Conservation (phyloP, 2,329 filamentous ascomycete genomes). For the Juglanconis juglandina region DNA sequence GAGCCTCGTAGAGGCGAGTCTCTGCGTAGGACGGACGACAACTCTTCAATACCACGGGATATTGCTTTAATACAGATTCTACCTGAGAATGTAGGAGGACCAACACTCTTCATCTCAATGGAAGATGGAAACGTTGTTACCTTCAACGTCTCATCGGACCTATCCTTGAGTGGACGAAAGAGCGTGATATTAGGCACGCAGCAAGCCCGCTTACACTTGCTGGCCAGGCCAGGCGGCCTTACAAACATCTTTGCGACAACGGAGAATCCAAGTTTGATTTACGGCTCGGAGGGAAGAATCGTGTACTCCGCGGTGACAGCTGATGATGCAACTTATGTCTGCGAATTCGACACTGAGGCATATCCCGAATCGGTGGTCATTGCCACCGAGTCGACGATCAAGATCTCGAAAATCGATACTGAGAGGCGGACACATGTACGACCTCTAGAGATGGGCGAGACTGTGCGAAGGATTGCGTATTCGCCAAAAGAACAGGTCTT, state of each 20-base stretch:
- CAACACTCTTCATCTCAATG: slow-evolving; percentile 84
- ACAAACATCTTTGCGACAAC: slow-evolving; percentile 89
- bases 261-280: slow-evolving; percentile 91
- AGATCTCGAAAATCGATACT: slow-evolving; percentile 76
- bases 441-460: slow-evolving; percentile 73
- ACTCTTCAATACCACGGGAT: slow-evolving; percentile 76
- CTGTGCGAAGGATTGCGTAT: slow-evolving; percentile 82
- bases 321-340: slow-evolving; percentile 77
- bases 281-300: slow-evolving; percentile 80
- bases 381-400: slow-evolving; percentile 71
- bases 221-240: slow-evolving; percentile 65
- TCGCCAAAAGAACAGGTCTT: slow-evolving; percentile 76
- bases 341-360: slow-evolving; percentile 74
- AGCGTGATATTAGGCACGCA: slow-evolving; percentile 82
- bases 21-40: slow-evolving; percentile 58
- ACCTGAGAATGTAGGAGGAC: slow-evolving; percentile 51
- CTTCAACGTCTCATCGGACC: slow-evolving; percentile 67
- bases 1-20: slow-evolving; percentile 62
- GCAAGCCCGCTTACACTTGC: slow-evolving; percentile 73
- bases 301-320: slow-evolving; percentile 93
- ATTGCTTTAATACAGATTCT: slow-evolving; percentile 77
- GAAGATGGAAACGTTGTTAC: slow-evolving; percentile 89
- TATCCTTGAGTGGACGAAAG: slow-evolving; percentile 68
- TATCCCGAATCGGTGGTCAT: slow-evolving; percentile 80
- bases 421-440: slow-evolving; percentile 87